Base-by-base conservation (phyloP, 345 rosid genomes). In the Theobroma cacao region DNA sequence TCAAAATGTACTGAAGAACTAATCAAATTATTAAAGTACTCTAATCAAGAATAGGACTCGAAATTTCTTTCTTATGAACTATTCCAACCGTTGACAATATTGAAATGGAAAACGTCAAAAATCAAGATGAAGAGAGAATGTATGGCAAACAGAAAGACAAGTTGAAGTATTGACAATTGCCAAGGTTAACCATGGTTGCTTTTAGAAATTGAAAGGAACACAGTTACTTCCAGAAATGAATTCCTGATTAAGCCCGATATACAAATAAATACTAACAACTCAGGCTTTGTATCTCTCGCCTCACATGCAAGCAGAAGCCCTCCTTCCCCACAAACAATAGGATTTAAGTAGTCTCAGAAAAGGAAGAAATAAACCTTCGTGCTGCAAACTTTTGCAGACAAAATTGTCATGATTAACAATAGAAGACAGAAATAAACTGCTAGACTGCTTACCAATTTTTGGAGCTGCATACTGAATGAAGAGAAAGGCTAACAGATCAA, bases 401-500 rank as follows among this genome's bases (percentile, higher is more conserved):
- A 45, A 24, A 9, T 43, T 60, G 30, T 20, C 14, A 33, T 47
- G 52, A 63, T 31, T 34, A 47, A 76, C 40, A 17, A 26, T 13
- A 36, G 20, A 41, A 3, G 4, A 55, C 1, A 56, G 55, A 18
- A 75, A 11, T 5, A 76, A 13, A 38, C 13, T 20, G 52, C n/a
- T 48, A 56, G 22, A 34, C 26, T 11, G 58, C 62, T 77, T 81
- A 86, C 89, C 87, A 9, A 75, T 69, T 78, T 62, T 84, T 72
- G 85, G 85, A 45, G 84, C 87, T 79, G 48, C 59, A 47, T 85
- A 84, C 71, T 87, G 92, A 67, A 89, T 45, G 66, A 79, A 69
- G 72, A 89, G 86, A 82, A 89, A 89, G 56, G 84, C 82, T 30
- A 58, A 66, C 81, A 87, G 81, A 82, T 87, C 82, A n/a, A 71